Evolutionary conservation across 768 basidiomycete genomes (phyloP).

Genomic region (Coprinellus aureogranulatus): DNA sequence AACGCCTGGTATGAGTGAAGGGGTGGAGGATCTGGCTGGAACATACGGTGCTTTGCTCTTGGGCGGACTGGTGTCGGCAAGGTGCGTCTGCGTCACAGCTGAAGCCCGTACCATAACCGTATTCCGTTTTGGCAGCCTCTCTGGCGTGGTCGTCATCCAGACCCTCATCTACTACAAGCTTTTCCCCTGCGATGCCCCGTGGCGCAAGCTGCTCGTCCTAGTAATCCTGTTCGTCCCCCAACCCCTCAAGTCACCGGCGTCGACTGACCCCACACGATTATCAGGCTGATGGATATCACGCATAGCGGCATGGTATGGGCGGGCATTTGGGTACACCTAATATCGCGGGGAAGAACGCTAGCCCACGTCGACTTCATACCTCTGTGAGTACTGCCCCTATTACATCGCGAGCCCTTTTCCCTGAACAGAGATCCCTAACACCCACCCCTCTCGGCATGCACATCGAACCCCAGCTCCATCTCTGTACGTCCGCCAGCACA

Average conservation of each 20-base stretch:
- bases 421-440: not conserved
- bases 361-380: slow-evolving; percentile 10
- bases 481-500: slow-evolving; percentile 4
- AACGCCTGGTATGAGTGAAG: not conserved
- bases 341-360: slow-evolving; percentile 1
- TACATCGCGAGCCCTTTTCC: not conserved
- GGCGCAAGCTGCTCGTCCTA: slow-evolving; percentile 6
- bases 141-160: slow-evolving; percentile 9
- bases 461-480: not conserved
- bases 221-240: slow-evolving; percentile 1
- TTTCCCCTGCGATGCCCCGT: slow-evolving; percentile 2
- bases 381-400: slow-evolving; percentile 4
- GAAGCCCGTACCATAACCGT: not conserved
- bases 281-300: slow-evolving; percentile 5
- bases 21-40: slow-evolving; percentile 8
- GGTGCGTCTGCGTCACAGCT: slow-evolving; percentile 1
- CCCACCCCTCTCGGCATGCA: not conserved
- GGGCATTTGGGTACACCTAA: slow-evolving; percentile 9
- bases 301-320: slow-evolving; percentile 10
- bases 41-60: slow-evolving; percentile 10
- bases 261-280: not conserved
- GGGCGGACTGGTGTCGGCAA: slow-evolving; percentile 7
- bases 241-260: not conserved
- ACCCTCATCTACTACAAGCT: slow-evolving; percentile 11
- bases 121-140: not conserved